Base-by-base conservation (phyloP, 2,329 filamentous ascomycete genomes). In the Penicillium sp. region DNA sequence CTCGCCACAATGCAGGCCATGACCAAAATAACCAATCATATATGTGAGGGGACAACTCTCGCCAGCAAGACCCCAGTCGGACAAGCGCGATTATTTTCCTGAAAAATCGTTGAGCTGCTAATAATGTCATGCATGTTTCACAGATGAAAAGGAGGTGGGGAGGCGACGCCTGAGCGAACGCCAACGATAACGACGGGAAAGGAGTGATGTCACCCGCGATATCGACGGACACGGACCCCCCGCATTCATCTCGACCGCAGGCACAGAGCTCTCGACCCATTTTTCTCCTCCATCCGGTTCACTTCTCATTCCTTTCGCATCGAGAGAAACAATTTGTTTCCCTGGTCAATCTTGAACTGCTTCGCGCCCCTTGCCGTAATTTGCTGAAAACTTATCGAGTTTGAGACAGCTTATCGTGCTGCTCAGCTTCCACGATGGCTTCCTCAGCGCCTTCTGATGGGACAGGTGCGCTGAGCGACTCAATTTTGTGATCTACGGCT, bases 401-500 rank as follows among this genome's bases (percentile, higher is more conserved):
- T 41, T n/a, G 21, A 38, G 35, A 26, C 21, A 56, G 53, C 60
- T 62, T 51, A 49, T 58, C 60, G 52, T 11, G 59, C 45, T 50
- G 47, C n/a, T 29, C 30, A 50, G 31, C 49, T 15, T n/a, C 53
- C 15, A 30, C 50, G 48, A 71, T 72, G 69, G 62, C 69, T 60
- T 66, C 70, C 26, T 46, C 62, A 52, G 52, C 56, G 15, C 60
- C 60, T 49, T 52, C 66, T 26, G 73, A 75, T 62, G 73, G 73
- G 45, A 74, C 73, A 56, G 73, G 73, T 75, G 57, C 67, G 73
- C 67, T 45, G 52, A 13, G 7, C 48, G 15, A 8, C 30, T 11
- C 47, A 41, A 45, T 52, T 19, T 15, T 38, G 48, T 23, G 29
- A 26, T 11, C 23, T 17, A 47, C 21, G 13, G 19, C 45, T 55